Evolutionary conservation across 441 rosid genomes (phyloP).

Genomic region (Kokia cookei): DNA sequence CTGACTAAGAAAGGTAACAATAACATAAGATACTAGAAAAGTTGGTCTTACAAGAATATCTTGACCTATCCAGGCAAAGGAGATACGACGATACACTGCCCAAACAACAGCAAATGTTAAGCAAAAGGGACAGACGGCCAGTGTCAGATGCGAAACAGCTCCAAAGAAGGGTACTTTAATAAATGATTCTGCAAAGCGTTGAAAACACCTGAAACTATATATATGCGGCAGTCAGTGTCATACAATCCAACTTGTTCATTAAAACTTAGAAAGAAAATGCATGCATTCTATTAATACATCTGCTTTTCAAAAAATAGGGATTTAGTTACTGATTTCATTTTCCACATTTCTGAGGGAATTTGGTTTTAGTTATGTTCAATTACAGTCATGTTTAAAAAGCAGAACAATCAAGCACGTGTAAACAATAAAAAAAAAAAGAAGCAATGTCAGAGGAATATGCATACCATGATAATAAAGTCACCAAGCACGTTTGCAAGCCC

Average conservation of each 20-base stretch:
- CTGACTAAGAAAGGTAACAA: background rate
- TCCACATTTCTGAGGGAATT: slow-evolving; percentile 20
- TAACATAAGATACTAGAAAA: slow-evolving; percentile 2
- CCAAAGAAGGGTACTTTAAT: slow-evolving; percentile 77
- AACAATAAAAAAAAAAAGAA: background rate
- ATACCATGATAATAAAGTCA: slow-evolving; percentile 47
- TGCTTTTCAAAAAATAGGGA: background rate
- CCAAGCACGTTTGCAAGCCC: slow-evolving; percentile 60
- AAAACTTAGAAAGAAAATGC: background rate
- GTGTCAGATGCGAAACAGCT: slow-evolving; percentile 77
- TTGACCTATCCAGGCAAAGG: slow-evolving; percentile 81
- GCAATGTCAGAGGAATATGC: slow-evolving; percentile 5
- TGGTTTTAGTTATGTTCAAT: slow-evolving; percentile 11
- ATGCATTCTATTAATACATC: background rate
- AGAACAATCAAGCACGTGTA: background rate
- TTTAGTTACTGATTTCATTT: background rate
- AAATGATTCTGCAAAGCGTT: slow-evolving; percentile 62
- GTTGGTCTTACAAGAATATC: slow-evolving; percentile 65
- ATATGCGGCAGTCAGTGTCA: slow-evolving; percentile 35
- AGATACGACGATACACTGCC: slow-evolving; percentile 48
- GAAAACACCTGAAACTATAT: slow-evolving; percentile 73
- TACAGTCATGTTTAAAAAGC: background rate
- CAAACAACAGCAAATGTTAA: slow-evolving; percentile 82
- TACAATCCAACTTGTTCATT: background rate
- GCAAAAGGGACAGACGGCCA: slow-evolving; percentile 93